Percentiles rank a stretch among this genome's conserved stretches.
phyloP scores from a whole-genome alignment of 495 filamentous ascomycete species.

The Durotheca rogersii region DNA sequence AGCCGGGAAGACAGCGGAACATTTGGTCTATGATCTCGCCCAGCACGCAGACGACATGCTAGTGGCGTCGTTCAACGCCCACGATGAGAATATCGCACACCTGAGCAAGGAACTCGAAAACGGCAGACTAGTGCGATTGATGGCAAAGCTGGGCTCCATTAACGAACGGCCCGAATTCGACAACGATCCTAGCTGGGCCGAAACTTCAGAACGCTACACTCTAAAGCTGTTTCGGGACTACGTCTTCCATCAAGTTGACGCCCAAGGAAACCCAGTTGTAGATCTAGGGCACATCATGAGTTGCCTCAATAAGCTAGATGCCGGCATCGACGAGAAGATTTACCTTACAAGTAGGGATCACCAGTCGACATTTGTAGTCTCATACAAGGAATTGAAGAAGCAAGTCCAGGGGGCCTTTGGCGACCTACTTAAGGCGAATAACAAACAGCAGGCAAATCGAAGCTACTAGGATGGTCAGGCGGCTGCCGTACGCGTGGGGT shows the following conservation, averaged over 20 bases:
- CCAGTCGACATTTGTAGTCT: slow-evolving; percentile 80
- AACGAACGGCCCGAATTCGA: slow-evolving; percentile 87
- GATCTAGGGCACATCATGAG: slow-evolving; percentile 81
- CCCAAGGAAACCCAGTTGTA: slow-evolving; percentile 73
- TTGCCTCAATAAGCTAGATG: slow-evolving; percentile 89
- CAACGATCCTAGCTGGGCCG: slow-evolving; percentile 73
- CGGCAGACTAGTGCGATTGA: slow-evolving; percentile 75
- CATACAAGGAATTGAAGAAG: slow-evolving; percentile 83
- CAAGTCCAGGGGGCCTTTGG: slow-evolving; percentile 75
- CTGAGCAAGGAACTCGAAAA: slow-evolving; percentile 86
- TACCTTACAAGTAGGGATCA: slow-evolving; percentile 85
- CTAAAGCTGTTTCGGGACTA: slow-evolving; percentile 95
- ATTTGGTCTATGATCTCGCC: slow-evolving; percentile 74
- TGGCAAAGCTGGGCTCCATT: slow-evolving; percentile 81
- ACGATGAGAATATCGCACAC: slow-evolving; percentile 58
- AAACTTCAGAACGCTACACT: slow-evolving; percentile 85
- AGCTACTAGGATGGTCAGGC: slow-evolving; percentile 18
- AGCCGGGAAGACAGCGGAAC: slow-evolving; percentile 68
- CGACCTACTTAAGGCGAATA: slow-evolving; percentile 65
- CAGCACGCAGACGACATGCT: slow-evolving; percentile 72
- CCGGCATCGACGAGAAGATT: slow-evolving; percentile 82
- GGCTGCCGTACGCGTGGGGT: neutral
- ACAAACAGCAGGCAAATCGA: slow-evolving; percentile 22
- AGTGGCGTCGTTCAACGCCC: slow-evolving; percentile 54
- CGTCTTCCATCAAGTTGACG: slow-evolving; percentile 92